These are phyloP conservation scores for Lasiodiplodia theobromae DNA, from an alignment of 2,329 filamentous ascomycete species.

Conservation along the genomic window DNA sequence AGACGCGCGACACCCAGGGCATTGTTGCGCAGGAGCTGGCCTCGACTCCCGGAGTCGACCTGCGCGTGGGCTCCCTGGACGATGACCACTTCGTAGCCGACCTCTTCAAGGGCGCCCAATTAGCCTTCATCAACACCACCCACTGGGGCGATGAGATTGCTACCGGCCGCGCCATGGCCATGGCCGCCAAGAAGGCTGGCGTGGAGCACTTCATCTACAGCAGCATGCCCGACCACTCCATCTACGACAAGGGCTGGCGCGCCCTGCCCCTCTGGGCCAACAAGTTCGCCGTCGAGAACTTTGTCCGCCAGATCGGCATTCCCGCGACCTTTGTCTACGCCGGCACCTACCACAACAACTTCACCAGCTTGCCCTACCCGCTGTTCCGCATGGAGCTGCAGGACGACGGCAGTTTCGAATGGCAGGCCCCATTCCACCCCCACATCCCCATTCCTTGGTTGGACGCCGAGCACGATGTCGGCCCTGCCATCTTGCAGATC, in stretches of 20 bases:
- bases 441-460: slow-evolving; percentile 91
- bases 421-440: slow-evolving; percentile 93
- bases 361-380: slow-evolving; percentile 89
- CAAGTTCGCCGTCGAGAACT: slow-evolving; percentile 92
- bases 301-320: slow-evolving; percentile 81
- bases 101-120: slow-evolving; percentile 82
- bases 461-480: slow-evolving; percentile 95
- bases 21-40: slow-evolving; percentile 88
- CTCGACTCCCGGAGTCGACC: slow-evolving; percentile 80
- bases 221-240: slow-evolving; percentile 93
- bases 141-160: slow-evolving; percentile 94
- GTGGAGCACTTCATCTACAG: slow-evolving; percentile 95
- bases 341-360: slow-evolving; percentile 99
- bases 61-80: slow-evolving; percentile 69
- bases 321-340: slow-evolving; percentile 94
- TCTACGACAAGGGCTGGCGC: slow-evolving; percentile 78
- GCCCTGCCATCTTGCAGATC: slow-evolving; percentile 88
- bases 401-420: slow-evolving; percentile 83
- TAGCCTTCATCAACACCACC: slow-evolving; percentile 97
- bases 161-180: slow-evolving; percentile 86
- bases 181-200: slow-evolving; percentile 83
- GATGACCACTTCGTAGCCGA: slow-evolving; percentile 79
- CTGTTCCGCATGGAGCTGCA: slow-evolving; percentile 94
- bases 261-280: slow-evolving; percentile 88
- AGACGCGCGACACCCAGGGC: slow-evolving; percentile 85